Conservation (phyloP, 1,284 basidiomycete genomes). For the Kwoniella shivajii region DNA sequence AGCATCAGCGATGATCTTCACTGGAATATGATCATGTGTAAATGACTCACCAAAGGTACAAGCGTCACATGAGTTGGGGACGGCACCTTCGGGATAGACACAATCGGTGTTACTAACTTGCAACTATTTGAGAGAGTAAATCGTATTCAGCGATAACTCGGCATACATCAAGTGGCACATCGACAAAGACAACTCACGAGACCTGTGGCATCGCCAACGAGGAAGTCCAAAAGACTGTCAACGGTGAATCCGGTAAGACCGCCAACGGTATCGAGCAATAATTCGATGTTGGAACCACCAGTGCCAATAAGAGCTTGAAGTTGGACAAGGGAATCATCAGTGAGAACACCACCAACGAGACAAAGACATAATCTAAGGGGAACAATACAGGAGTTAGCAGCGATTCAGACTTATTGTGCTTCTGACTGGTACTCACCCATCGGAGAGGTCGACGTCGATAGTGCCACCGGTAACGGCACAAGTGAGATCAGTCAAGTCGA, state of each 20-base stretch:
- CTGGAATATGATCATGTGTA: background rate
- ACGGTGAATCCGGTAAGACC: background rate
- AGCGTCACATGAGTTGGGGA: slow-evolving; percentile 7
- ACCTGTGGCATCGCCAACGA: background rate
- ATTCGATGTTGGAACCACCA: background rate
- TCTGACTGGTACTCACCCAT: background rate
- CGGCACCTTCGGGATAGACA: background rate
- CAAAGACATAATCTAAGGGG: slow-evolving; percentile 12
- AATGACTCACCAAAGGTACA: slow-evolving; percentile 11
- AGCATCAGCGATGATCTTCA: too few species aligned
- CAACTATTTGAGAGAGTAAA: too few species aligned
- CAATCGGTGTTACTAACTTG: background rate
- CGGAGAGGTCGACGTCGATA: background rate
- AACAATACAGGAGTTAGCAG: background rate
- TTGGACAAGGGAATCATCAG: background rate
- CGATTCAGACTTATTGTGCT: background rate
- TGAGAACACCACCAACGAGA: slow-evolving; percentile 10
- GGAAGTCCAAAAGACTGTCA: background rate
- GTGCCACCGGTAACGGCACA: background rate
- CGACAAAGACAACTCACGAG: background rate
- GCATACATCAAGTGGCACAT: background rate
- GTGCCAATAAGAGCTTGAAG: background rate
- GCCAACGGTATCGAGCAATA: background rate
- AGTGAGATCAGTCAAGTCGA: background rate
- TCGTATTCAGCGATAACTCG: background rate